Evolutionary conservation across 2,329 filamentous ascomycete species (phyloP).

Genomic region (Trichophyton benhamiae): DNA sequence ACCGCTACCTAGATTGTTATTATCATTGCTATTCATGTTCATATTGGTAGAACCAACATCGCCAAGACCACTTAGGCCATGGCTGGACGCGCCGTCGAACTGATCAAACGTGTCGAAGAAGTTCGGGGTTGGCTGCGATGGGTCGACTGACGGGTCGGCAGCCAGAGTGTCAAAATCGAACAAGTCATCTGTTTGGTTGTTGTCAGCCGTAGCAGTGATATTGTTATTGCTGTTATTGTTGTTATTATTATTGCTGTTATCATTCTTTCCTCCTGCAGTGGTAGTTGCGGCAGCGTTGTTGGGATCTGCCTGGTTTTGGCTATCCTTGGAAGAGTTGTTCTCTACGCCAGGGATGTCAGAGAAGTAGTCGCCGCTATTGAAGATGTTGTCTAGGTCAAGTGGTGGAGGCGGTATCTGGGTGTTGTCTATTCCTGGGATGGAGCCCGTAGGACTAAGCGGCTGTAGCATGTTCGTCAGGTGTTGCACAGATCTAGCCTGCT

Average conservation of each 20-base stretch:
- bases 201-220: constrained; percentile 14
- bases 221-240: constrained; percentile 3
- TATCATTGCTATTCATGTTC: not conserved
- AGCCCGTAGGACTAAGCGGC: constrained; percentile 67
- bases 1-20: constrained; percentile 9
- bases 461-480: constrained; percentile 62
- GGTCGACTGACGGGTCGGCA: constrained; percentile 9
- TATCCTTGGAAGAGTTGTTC: constrained; percentile 16
- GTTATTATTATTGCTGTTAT: not conserved
- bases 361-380: constrained; percentile 45
- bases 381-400: constrained; percentile 47
- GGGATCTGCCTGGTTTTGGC: constrained; percentile 15
- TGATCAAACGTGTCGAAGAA: constrained; percentile 4
- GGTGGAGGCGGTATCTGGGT: constrained; percentile 30
- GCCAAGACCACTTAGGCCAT: constrained; percentile 5
- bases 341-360: constrained; percentile 29
- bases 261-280: not conserved
- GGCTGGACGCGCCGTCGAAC: not conserved
- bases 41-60: constrained; percentile 2
- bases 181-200: constrained; percentile 24
- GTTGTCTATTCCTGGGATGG: constrained; percentile 54
- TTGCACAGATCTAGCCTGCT: constrained; percentile 66
- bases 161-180: constrained; percentile 32
- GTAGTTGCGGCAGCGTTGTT: constrained; percentile 5
- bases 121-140: constrained; percentile 10